Evolutionary conservation across 2,329 filamentous ascomycete species (phyloP).

Genomic region (Fusarium beomiforme): DNA sequence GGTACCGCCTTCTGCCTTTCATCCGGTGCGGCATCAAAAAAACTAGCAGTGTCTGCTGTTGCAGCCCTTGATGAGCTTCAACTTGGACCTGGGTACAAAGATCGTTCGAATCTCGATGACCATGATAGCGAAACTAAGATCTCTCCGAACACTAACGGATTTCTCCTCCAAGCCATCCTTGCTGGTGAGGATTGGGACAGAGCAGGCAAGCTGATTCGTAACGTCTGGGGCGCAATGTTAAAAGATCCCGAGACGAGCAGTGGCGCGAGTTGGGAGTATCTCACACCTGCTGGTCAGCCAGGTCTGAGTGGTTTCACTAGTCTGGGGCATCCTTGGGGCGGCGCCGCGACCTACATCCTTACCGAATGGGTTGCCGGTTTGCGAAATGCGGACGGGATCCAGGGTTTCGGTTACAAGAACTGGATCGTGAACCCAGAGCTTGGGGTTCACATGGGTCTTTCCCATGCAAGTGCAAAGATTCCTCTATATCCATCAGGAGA

Average conservation of each 20-base stretch:
- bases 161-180: not conserved
- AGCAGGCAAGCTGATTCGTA: not conserved
- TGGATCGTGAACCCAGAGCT: constrained; percentile 4
- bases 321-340: not conserved
- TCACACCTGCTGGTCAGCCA: not conserved
- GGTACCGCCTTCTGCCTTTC: constrained; percentile 3
- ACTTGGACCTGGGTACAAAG: not conserved
- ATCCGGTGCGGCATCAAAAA: not conserved
- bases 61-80: not conserved
- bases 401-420: not conserved
- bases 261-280: constrained; percentile 8
- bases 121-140: not conserved
- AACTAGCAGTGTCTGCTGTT: not conserved
- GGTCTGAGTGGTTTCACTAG: not conserved
- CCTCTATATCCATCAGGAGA: not conserved
- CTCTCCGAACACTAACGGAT: constrained; percentile 8
- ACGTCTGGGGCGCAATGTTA: constrained; percentile 5
- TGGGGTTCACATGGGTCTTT: not conserved
- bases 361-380: constrained; percentile 7
- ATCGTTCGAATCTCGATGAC: not conserved
- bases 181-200: not conserved
- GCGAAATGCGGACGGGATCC: not conserved
- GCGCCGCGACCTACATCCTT: constrained; percentile 6
- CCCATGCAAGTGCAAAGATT: not conserved
- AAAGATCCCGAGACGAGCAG: not conserved